These are phyloP conservation scores for Whalleya microplaca DNA, from an alignment of 2,329 filamentous ascomycete genomes.

Conservation along the genomic window DNA sequence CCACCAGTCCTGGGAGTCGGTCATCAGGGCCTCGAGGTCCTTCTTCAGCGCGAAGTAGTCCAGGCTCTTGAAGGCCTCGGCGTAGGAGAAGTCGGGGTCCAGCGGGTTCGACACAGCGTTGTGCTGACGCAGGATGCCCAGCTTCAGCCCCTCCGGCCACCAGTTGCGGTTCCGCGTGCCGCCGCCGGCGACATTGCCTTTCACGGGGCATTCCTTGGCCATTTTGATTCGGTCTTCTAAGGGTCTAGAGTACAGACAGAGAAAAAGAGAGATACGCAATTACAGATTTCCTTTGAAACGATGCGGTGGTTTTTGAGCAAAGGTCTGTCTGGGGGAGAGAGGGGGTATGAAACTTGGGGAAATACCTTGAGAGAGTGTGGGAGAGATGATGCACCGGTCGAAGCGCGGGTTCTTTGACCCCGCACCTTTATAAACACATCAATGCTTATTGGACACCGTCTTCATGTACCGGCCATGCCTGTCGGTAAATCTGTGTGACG, in stretches of 20 bases:
- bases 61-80: constrained; percentile 70
- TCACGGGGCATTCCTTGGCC: constrained; percentile 22
- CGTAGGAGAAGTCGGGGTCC: constrained; percentile 71
- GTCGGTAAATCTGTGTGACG: neutral
- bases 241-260: neutral
- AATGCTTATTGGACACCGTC: neutral
- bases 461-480: neutral
- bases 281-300: neutral
- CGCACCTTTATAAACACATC: neutral
- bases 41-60: constrained; percentile 75
- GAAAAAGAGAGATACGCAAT: neutral
- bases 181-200: constrained; percentile 55
- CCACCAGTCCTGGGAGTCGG: constrained; percentile 81
- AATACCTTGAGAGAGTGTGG: neutral
- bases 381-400: neutral
- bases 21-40: constrained; percentile 72
- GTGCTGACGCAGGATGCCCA: constrained; percentile 77
- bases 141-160: constrained; percentile 71
- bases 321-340: neutral
- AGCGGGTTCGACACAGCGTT: constrained; percentile 65
- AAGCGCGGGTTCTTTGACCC: neutral
- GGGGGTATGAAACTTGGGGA: neutral
- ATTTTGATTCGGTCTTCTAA: constrained; percentile 7
- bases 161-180: constrained; percentile 73
- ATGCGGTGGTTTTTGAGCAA: neutral